These are phyloP conservation scores for Fusarium incarnatum DNA, from an alignment of 2,329 filamentous ascomycete genomes.

Conservation along the genomic window DNA sequence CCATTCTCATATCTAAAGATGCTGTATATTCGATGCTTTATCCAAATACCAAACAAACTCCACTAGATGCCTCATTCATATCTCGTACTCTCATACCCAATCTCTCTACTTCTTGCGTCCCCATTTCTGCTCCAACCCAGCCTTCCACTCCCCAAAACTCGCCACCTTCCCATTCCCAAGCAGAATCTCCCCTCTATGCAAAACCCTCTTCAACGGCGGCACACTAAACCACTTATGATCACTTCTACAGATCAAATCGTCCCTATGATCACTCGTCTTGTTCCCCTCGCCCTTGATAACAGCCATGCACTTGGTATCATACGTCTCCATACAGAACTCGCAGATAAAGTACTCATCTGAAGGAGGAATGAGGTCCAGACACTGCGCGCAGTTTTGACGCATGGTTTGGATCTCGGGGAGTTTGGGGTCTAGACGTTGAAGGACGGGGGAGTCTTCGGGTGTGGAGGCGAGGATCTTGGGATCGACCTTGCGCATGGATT, in stretches of 20 bases:
- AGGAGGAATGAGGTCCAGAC: slow-evolving; percentile 50
- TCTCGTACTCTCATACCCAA: slow-evolving; percentile 11
- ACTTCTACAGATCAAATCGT: slow-evolving; percentile 50
- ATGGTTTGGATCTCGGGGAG: slow-evolving; percentile 52
- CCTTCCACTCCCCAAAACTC: slow-evolving; percentile 54
- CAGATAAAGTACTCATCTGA: slow-evolving; percentile 53
- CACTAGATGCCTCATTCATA: slow-evolving; percentile 10
- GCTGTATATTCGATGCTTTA: neutral
- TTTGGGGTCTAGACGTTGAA: slow-evolving; percentile 50
- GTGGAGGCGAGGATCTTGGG: slow-evolving; percentile 46
- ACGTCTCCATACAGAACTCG: slow-evolving; percentile 54
- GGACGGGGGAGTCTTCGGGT: slow-evolving; percentile 46
- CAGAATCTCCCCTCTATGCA: slow-evolving; percentile 56
- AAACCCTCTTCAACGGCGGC: slow-evolving; percentile 50
- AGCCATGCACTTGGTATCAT: slow-evolving; percentile 52
- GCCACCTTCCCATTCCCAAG: slow-evolving; percentile 48
- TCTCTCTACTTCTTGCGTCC: neutral
- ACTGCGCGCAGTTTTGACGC: slow-evolving; percentile 54
- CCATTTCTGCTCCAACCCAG: slow-evolving; percentile 50
- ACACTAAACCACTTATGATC: slow-evolving; percentile 56
- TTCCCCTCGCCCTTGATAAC: slow-evolving; percentile 49
- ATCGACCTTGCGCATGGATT: slow-evolving; percentile 55
- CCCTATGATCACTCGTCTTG: slow-evolving; percentile 46
- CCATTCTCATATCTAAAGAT: neutral
- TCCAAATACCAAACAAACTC: slow-evolving; percentile 20